Base-by-base conservation (phyloP, 208 protist species). In the Acanthamoeba sp. region DNA sequence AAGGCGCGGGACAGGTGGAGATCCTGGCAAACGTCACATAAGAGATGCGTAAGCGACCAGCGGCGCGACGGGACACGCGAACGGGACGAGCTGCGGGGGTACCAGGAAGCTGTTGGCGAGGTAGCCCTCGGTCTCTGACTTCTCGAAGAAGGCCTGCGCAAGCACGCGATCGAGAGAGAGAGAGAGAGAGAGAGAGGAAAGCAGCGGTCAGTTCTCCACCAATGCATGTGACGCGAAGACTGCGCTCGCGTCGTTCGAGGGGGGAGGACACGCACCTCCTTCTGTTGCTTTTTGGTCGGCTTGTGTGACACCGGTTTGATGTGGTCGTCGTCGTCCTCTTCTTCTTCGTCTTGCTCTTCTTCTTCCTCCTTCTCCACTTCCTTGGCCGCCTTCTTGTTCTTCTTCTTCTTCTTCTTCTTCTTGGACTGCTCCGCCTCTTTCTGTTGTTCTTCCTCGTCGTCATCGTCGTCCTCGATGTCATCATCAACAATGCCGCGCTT, bases 1-100 rank as follows among this genome's bases (percentile, higher is more conserved):
- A 97, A 45, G 1, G 96, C 95, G 16, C 94, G 80, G 1, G 94
- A 96, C n/a, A 97, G 85, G 90, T 96, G 89, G 16, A 97, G 78
- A 29, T 95, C 94, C 16, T 18, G 73, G 76, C n/a, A 97, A 97
- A 66, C 29, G 76, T 38, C 18, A 57, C 29, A 36, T 16, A 12
- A 20, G 2, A 38, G 36, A 10, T 42, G 7, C 14, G 45, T 14
- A 48, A 48, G 45, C 10, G 45, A 14, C 45, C 45, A 10, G 10
- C 6, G 6, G 45, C 3, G 45, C 45, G 45, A 10, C 45, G 45
- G 6, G 10, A 14, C 6, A 48, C 10, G 45, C 3, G 45, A 3
- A 48, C 6, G 3, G 45, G 45, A 3, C 10, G 45, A 14, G 45
- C 3, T 2, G 45, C 45, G 29, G 1, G 29, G 20, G 52, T 62